These are phyloP conservation scores for Goniomonas avonlea DNA, from an alignment of 78 protist species.

Conservation along the genomic window DNA sequence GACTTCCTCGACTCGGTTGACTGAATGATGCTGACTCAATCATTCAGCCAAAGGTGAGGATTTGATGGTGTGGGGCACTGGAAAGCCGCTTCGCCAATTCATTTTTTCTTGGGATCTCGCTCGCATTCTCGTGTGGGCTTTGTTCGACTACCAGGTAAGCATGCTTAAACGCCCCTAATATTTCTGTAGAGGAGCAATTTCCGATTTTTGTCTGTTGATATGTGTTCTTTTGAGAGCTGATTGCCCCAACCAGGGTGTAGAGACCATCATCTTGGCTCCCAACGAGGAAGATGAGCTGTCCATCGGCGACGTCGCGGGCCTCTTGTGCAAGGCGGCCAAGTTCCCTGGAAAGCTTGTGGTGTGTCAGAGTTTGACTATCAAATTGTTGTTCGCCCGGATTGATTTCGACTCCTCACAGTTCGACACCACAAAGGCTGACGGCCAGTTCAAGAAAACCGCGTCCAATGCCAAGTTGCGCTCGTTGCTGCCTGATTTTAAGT, in stretches of 20 bases:
- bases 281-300: constrained; percentile 73
- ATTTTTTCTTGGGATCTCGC: constrained; percentile 74
- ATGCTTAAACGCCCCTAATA: too few relatives aligned
- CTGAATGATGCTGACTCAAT: too few relatives aligned
- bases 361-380: background rate
- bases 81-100: constrained; percentile 82
- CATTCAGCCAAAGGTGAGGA: constrained; percentile 27
- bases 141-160: constrained; percentile 53
- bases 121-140: constrained; percentile 59
- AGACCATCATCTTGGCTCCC: constrained; percentile 74
- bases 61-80: constrained; percentile 68
- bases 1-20: too few relatives aligned
- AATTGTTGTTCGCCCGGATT: too few relatives aligned
- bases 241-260: constrained; percentile 23
- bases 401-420: too few relatives aligned
- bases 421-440: constrained; percentile 84
- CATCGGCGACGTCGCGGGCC: constrained; percentile 58
- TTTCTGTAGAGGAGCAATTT: too few relatives aligned
- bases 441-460: constrained; percentile 88
- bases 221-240: too few relatives aligned
- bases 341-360: constrained; percentile 51
- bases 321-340: constrained; percentile 50
- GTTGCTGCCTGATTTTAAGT: constrained; percentile 60
- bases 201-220: too few relatives aligned
- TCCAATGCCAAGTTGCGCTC: constrained; percentile 60